Evolutionary conservation across 2,329 filamentous ascomycete species (phyloP).

Genomic region (Claviceps quebecensis): DNA sequence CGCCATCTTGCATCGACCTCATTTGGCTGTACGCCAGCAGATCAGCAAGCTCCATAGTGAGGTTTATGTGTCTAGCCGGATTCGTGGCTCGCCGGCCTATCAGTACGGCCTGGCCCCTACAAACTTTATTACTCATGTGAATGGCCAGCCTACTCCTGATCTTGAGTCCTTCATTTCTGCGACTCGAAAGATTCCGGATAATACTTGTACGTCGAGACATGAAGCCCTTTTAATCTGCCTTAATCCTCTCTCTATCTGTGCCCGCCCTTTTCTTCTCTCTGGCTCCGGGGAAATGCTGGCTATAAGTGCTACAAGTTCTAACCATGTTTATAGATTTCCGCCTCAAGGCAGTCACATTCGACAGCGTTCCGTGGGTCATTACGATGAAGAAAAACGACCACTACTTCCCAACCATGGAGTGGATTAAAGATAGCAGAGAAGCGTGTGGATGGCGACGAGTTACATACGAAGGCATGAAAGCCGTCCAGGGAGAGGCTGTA

Average conservation of each 20-base stretch:
- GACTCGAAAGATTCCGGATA: constrained; percentile 81
- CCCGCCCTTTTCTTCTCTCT: background rate
- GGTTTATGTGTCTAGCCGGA: constrained; percentile 84
- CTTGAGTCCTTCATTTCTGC: constrained; percentile 67
- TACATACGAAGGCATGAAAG: constrained; percentile 43
- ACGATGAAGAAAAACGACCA: constrained; percentile 99
- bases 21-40: constrained; percentile 92
- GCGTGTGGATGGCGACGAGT: constrained; percentile 48
- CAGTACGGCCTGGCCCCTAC: constrained; percentile 89
- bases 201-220: constrained; percentile 53
- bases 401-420: constrained; percentile 65
- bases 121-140: constrained; percentile 95
- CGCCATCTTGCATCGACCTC: constrained; percentile 80
- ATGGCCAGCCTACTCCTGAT: constrained; percentile 72
- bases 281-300: no score
- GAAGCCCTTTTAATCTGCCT: no score
- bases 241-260: background rate
- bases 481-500: constrained; percentile 38
- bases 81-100: constrained; percentile 69
- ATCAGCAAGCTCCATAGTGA: constrained; percentile 94
- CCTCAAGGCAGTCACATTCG: constrained; percentile 92
- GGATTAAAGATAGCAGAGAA: constrained; percentile 48
- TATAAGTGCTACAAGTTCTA: no score
- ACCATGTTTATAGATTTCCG: constrained; percentile 57
- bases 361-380: constrained; percentile 97